Evolutionary conservation across 345 rosid species (phyloP), one percentile per base, ranked within the genome.

Genomic region (Noccaea caerulescens): DNA sequence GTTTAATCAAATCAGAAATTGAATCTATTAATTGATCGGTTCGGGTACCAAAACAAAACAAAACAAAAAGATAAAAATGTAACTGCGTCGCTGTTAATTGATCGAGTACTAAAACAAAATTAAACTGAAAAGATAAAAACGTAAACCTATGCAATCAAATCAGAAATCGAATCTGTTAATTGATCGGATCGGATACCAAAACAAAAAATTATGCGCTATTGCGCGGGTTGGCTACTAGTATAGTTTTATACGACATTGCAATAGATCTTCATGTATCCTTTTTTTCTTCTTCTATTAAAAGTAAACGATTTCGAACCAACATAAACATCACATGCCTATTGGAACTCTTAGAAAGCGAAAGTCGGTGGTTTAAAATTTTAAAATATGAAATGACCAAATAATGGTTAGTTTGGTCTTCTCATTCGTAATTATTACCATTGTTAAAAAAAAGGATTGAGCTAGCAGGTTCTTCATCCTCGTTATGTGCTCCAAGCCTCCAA

Each of bases 311-410:
- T 11, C 10, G 4, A 38, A 7, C 56, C 20, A 45, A n/a, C 12
- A 9, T 20, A 46, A 68, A 68, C 8, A 12, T 68, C 53, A 67
- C 30, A n/a, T 7, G 44, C 12, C 39, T 36, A 34, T 4, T 56
- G 43, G 10, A 36, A 36, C 20, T 56, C 38, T 52, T 27, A 27
- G 30, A 52, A 6, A 72, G 42, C 3, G 8, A 44, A 72, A 55
- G 71, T 64, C 66, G 71, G 77, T 56, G 72, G 41, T 14, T 52
- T 18, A 0, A 53, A 52, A 10, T 14, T 52, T 18, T 0, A 53
- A 52, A 10, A 54, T 37, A 55, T 63, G 37, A 72, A 46, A 63
- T 25, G 7, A 13, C 10, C n/a, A 72, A 63, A 13, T 4, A 43
- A 6, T 62, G 41, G 56, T 44, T 34, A 2, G 69, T 56, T 53